A percentile compares a stretch with the other conserved stretches of the same genome.
These are phyloP conservation scores for Apophysomyces sp. DNA, from an alignment of 371 early-diverging fungal genomes.

Conservation along the genomic window DNA sequence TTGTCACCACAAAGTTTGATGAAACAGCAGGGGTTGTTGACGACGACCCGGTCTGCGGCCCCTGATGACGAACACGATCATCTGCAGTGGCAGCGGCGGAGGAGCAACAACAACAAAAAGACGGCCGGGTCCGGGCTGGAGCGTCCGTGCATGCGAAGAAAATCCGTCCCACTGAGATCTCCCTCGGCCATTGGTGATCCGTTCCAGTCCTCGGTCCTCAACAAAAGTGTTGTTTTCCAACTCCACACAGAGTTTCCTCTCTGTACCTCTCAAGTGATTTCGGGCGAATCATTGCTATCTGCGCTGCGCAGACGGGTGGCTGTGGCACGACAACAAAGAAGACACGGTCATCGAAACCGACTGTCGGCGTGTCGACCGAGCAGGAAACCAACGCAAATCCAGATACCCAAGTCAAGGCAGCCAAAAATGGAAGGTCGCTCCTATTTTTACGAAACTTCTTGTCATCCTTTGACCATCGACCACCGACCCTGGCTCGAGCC, in stretches of 20 bases:
- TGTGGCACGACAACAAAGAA: constrained; percentile 12
- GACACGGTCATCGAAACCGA: background rate
- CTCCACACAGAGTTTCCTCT: background rate
- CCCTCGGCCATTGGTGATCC: background rate
- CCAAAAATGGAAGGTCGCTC: background rate
- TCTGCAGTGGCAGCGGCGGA: too few species aligned
- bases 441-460: background rate
- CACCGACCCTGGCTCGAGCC: constrained; percentile 4
- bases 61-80: background rate
- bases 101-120: background rate
- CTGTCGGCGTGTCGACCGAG: background rate
- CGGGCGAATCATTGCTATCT: constrained; percentile 17
- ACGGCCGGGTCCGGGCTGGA: background rate
- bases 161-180: background rate
- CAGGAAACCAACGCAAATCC: background rate
- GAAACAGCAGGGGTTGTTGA: constrained; percentile 8
- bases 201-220: background rate
- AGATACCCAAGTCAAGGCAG: background rate
- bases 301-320: constrained; percentile 17
- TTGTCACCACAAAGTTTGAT: constrained; percentile 7
- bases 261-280: constrained; percentile 8
- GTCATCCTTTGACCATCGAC: background rate
- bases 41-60: background rate
- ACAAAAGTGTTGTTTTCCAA: background rate
- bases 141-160: background rate